Evolutionary conservation across 305 asterid genomes (phyloP), one percentile per base, ranked within the genome.

Genomic region (Fraxinus ornus): DNA sequence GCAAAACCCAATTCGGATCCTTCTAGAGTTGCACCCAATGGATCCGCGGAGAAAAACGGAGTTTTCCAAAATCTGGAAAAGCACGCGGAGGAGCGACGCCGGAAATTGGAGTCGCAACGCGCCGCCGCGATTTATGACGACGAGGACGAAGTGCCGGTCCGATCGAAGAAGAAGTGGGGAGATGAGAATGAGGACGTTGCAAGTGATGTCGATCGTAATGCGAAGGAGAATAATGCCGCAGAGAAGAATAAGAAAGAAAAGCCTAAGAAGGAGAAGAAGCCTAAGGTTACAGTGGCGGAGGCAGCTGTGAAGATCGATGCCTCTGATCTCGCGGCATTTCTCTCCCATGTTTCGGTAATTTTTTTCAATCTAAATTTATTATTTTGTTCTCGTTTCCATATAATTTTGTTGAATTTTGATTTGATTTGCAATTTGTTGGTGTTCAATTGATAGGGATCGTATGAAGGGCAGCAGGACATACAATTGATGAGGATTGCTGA

Each of bases 401-500:
- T 24, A 17, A 10, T 66, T 81, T n/a, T 49, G 47, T 80, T 37
- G 81, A 39, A 79, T 75, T 83, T 6, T 35, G 47, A 77, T 9
- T 21, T 81, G 62, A 74, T 80, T 60, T 15, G 39, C 15, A 55
- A 13, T 39, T n/a, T 17, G 19, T 32, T 81, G 80, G 86, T 68
- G 10, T 79, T 5, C 32, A 78, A 77, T 49, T 68, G 37, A 47
- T 82, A 94, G 98, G 97, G 88, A 52, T 94, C 98, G 44, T 91
- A 88, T 79, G 98, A 89, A 78, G 91, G 92, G 78, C 91, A 94
- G 62, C 92, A 91, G 77, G 98, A 95, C 21, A 91, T 94, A 79
- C 98, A 91, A 66, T 86, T 95, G 91, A 92, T 90, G 95, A 89
- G 95, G 80, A 92, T 95, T 85, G 97, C 98, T 19, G 97, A 95